Conservation (phyloP, 257 asterid species). For the Verbascum thapsus region DNA sequence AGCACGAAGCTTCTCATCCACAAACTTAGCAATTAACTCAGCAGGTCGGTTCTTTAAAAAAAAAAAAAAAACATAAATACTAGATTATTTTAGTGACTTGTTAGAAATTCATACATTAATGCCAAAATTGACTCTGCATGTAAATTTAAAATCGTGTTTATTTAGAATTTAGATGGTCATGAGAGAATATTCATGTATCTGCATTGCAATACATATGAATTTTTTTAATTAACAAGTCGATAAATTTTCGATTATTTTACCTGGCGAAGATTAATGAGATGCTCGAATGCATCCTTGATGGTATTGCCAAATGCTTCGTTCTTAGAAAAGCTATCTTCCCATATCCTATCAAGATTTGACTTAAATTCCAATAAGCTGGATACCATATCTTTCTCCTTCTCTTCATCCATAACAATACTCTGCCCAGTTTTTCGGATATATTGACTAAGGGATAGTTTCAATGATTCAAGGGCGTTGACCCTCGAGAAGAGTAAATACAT, state of each 20-base stretch:
- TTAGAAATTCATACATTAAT: background rate
- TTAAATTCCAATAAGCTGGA: constrained; percentile 83
- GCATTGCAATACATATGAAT: background rate
- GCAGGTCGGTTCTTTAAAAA: constrained; percentile 87
- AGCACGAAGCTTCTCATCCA: constrained; percentile 97
- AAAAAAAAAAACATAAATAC: constrained; percentile 24
- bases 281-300: constrained; percentile 94
- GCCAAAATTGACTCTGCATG: background rate
- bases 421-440: constrained; percentile 92
- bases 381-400: constrained; percentile 98
- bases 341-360: constrained; percentile 79
- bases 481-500: constrained; percentile 72
- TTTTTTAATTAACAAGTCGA: no score
- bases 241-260: constrained; percentile 35
- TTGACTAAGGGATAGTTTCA: constrained; percentile 77
- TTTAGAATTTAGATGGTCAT: background rate
- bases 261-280: constrained; percentile 95
- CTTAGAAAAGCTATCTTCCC: constrained; percentile 87
- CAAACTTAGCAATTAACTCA: constrained; percentile 93
- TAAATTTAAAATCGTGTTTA: background rate
- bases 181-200: constrained; percentile 4
- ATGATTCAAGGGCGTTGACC: constrained; percentile 79
- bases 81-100: background rate
- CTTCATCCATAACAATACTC: constrained; percentile 88
- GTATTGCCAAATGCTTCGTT: constrained; percentile 92